These are phyloP conservation scores for Termitomyces sp. DNA, from an alignment of 768 basidiomycete genomes.

Conservation along the genomic window DNA sequence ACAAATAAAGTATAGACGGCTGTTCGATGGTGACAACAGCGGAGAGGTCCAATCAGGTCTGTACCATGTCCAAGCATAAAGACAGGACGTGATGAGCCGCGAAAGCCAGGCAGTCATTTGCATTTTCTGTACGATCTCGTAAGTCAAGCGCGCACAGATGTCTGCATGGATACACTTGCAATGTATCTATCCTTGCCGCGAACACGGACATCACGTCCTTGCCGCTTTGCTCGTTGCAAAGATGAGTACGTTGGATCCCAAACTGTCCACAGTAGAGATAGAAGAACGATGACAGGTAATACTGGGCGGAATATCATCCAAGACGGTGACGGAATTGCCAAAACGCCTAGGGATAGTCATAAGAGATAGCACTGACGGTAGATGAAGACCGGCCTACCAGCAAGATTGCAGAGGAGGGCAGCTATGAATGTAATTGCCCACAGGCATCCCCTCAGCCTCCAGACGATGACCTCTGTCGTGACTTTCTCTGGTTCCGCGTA, in stretches of 20 bases:
- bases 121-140: constrained; percentile 36
- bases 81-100: constrained; percentile 43
- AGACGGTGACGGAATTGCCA: constrained; percentile 24
- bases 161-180: constrained; percentile 31
- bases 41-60: constrained; percentile 32
- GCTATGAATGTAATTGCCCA: constrained; percentile 49
- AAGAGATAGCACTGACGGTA: neutral
- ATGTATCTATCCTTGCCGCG: constrained; percentile 60
- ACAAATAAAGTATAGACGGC: constrained; percentile 41
- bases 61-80: constrained; percentile 38
- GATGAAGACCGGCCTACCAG: constrained; percentile 35
- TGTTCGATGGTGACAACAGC: constrained; percentile 27
- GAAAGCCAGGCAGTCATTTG: constrained; percentile 58
- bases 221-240: constrained; percentile 51
- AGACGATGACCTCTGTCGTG: constrained; percentile 48
- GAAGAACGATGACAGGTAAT: constrained; percentile 44
- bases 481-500: constrained; percentile 37
- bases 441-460: constrained; percentile 65
- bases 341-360: constrained; percentile 21
- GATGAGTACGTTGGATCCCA: constrained; percentile 84
- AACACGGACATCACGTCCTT: constrained; percentile 68
- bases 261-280: constrained; percentile 71
- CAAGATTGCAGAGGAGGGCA: constrained; percentile 35
- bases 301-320: constrained; percentile 27
- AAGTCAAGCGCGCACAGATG: neutral